Evolutionary conservation across 1,139 yeast genomes (phyloP), one percentile per base, ranked within the genome.

Genomic region (Schwanniomyces etchellsii): DNA sequence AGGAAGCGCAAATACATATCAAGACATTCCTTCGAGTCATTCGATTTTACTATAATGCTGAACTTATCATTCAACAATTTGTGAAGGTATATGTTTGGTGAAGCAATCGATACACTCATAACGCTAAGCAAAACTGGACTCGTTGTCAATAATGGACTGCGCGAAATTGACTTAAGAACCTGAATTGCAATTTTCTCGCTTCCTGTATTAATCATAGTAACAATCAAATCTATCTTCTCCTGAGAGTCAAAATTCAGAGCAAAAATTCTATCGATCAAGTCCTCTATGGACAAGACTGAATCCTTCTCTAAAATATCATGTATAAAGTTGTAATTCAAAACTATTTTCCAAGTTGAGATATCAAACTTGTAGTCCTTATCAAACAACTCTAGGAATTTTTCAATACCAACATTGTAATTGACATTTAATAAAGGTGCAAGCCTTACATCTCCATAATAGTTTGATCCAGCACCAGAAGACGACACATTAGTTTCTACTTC

Each of bases 331-430:
- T 52, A 48, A 32, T 55, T 61, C 12, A 62, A 42, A 3, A 66
- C 32, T n/a, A 57, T 50, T 10, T 40, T 40, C 63, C 70, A 62
- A 1, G 72, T 66, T 2, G 36, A 39, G 7, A 46, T 35, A 17
- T 46, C 51, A 39, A 67, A 66, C 5, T 45, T 49, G 28, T 46
- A 48, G 1, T 67, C 69, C 13, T 49, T 44, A 9, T 39, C 36
- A 33, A 63, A 61, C 6, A 43, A 35, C 3, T 52, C 48, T 4
- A 58, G 25, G 34, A 66, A 66, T 29, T 40, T 43, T 3, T 37
- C 36, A 2, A 43, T 37, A 1, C 72, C 72, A 3, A 40, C 35
- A 0, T 52, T 38, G 31, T 53, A 55, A 35, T 59, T 57, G 7
- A 60, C 47, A 28, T 47, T 55, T 30, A 67, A 47, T 24, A 59